Evolutionary conservation across 225 moss, liverwort and hornwort species (phyloP).

Genomic region (Takakia lepidozioides): DNA sequence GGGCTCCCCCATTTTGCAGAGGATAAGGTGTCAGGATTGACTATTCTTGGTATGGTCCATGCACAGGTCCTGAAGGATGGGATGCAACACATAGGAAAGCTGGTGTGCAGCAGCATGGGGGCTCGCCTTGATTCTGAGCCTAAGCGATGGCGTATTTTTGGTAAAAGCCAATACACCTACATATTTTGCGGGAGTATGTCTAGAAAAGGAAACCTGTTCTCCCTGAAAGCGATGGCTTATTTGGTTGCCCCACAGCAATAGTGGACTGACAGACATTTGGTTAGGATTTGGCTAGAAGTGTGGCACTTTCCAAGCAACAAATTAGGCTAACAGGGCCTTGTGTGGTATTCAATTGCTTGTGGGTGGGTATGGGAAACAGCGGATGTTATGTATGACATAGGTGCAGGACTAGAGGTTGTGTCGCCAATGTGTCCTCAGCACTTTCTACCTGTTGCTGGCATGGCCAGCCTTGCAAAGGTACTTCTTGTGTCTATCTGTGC

Average conservation of each 20-base stretch:
- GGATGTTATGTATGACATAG: conserved; percentile 89
- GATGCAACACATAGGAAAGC: conserved; percentile 97
- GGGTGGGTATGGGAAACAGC: conserved; percentile 16
- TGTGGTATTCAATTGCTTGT: no score
- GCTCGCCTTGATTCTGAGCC: conserved; percentile 97
- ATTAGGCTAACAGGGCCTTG: no score
- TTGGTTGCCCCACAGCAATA: no score
- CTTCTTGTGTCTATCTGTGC: not conserved
- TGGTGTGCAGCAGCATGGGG: conserved; percentile 91
- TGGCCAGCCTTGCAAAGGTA: conserved; percentile 97
- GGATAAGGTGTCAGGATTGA: no score
- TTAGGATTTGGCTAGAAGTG: no score
- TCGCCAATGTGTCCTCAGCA: conserved; percentile 90
- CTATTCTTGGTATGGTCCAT: not conserved
- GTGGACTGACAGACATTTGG: no score
- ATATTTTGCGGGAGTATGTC: no score
- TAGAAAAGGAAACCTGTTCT: no score
- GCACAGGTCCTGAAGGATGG: conserved; percentile 93
- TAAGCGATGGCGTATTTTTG: conserved; percentile 97
- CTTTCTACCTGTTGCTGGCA: conserved; percentile 85
- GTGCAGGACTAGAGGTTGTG: conserved; percentile 88
- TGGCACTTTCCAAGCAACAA: no score
- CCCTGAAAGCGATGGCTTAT: no score
- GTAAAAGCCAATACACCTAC: no score
- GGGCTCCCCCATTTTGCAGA: no score